Evolutionary conservation across 345 rosid species (phyloP).

Genomic region (Pelargonium nanum): DNA sequence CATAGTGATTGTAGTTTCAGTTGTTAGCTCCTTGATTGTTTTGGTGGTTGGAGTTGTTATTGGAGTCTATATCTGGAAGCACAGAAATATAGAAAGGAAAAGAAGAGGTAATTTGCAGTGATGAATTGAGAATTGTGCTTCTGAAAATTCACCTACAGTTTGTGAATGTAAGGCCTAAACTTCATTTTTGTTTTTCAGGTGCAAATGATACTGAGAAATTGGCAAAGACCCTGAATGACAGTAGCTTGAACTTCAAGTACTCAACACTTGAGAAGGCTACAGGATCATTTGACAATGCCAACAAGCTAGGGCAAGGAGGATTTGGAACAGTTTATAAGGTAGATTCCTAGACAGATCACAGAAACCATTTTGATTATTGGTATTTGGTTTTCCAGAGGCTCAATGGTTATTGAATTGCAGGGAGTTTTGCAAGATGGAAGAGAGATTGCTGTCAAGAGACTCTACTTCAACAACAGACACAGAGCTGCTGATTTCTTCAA

Average conservation of each 20-base stretch:
- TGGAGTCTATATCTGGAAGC: constrained; percentile 56
- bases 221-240: constrained; percentile 63
- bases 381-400: neutral
- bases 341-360: neutral
- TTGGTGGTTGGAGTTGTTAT: constrained; percentile 42
- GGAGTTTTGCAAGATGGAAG: constrained; percentile 82
- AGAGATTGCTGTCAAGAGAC: constrained; percentile 88
- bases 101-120: constrained; percentile 42
- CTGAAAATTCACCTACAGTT: neutral
- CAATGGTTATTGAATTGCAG: constrained; percentile 19
- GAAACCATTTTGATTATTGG: neutral
- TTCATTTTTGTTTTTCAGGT: constrained; percentile 22
- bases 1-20: constrained; percentile 57
- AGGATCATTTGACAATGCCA: constrained; percentile 46
- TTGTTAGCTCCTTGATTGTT: constrained; percentile 54
- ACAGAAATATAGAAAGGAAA: constrained; percentile 47
- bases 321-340: constrained; percentile 95
- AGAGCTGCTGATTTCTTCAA: constrained; percentile 88
- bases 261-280: constrained; percentile 84
- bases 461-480: constrained; percentile 81
- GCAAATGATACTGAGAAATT: constrained; percentile 53
- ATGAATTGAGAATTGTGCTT: neutral
- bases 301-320: constrained; percentile 97
- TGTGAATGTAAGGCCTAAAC: neutral
- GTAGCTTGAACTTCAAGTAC: constrained; percentile 87